Base-by-base conservation (phyloP, 495 filamentous ascomycete genomes). In the Podospora appendiculata region DNA sequence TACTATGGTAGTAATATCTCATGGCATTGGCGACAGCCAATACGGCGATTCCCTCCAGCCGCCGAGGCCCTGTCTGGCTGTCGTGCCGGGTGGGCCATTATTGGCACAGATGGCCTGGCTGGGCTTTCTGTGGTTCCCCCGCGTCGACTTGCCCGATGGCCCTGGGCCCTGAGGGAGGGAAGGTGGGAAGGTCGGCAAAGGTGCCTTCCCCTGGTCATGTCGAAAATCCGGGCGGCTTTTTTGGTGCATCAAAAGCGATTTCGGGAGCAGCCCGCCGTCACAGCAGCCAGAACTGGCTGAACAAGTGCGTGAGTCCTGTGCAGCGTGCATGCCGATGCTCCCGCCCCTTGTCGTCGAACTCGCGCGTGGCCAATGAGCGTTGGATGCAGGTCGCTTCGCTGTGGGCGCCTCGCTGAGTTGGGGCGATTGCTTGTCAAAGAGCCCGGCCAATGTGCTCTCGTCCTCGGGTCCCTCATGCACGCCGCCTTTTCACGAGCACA, bases 11-110 rank as follows among this genome's bases (percentile, higher is more conserved):
- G 19, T 58, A 53, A 65, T 65, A 65, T 65, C 59, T 60, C 40
- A 52, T 43, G 32, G 57, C 19, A 19, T 25, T 25, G 25, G 25
- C 25, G 25, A 44, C 46, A 48, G 39, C 41, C 35, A 32, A 47
- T 51, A 53, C 59, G 57, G 53, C 55, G 52, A 56, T 56, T 60
- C 55, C 47, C 62, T 65, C 53, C 60, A 66, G 56, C 63, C 63
- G 63, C 63, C 60, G 53, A 56, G 50, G 33, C 45, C 45, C 42
- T 36, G 32, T 45, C 13, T 14, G 36, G 38, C 13, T 14, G 36
- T 17, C 47, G 32, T 52, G 58, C 56, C 51, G 53, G 52, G 42
- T 57, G 45, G 53, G 39, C 45, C 54, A 55, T 53, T 59, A 53
- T 56, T 61, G 56, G 50, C 55, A 45, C 56, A 43, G 45, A 39